Percentiles rank a stretch among this genome's conserved stretches.
Conservation (phyloP, 2,329 filamentous ascomycete species). For the Phaeosphaeria sp. region DNA sequence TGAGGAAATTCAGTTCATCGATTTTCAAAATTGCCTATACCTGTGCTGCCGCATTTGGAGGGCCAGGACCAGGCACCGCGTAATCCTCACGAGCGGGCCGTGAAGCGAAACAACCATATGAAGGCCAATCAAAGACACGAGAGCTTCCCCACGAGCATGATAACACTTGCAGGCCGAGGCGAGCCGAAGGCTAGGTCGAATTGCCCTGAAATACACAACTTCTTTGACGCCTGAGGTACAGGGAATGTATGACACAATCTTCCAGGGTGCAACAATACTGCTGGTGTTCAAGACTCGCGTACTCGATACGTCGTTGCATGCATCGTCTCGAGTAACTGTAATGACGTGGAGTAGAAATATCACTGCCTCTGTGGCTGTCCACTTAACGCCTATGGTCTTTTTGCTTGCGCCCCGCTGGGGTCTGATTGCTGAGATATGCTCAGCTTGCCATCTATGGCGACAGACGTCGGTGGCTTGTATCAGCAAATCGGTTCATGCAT, state of each 20-base stretch:
- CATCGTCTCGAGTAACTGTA: background rate
- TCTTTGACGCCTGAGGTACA: background rate
- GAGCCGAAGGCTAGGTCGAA: conserved; percentile 5
- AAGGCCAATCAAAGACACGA: conserved; percentile 29
- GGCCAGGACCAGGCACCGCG: conserved; percentile 2
- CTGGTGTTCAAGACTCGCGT: background rate
- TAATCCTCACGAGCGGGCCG: conserved; percentile 20
- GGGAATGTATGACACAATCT: background rate
- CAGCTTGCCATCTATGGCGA: conserved; percentile 1
- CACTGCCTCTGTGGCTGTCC: conserved; percentile 3
- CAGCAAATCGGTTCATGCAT: background rate
- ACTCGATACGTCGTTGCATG: background rate
- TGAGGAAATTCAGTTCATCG: background rate
- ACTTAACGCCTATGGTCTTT: conserved; percentile 1
- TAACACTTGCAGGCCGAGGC: conserved; percentile 13
- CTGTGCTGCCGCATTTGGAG: background rate
- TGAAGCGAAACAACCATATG: conserved; percentile 25
- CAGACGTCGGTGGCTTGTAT: background rate
- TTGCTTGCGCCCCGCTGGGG: background rate
- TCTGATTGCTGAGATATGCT: background rate
- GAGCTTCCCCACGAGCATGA: conserved; percentile 2
- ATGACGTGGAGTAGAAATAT: conserved; percentile 5
- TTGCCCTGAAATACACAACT: background rate
- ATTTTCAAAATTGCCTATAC: background rate
- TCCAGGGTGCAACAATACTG: background rate